Base-by-base conservation (phyloP, 192 early-diverging fungal species). In the Coemansia furcata region DNA sequence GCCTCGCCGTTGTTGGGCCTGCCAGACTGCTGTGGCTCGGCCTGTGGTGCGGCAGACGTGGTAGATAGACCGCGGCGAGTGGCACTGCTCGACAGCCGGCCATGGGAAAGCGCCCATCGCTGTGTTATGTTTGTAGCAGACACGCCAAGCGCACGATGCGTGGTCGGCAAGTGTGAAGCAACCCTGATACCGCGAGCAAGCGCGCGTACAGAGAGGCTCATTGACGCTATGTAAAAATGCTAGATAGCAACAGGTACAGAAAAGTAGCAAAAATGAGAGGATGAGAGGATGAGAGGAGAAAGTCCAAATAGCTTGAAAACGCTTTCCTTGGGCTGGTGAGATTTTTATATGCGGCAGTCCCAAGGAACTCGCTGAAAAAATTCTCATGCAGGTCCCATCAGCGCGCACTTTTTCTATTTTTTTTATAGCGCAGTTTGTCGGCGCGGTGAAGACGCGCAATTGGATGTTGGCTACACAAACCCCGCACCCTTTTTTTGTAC, bases 1-100 rank as follows among this genome's bases (percentile, higher is more conserved):
- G 52, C 63, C n/a, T 52, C 60, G 26, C 68, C 47, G 35, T 42
- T 46, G 63, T 12, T n/a, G n/a, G n/a, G 26, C n/a, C 67, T 61
- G 54, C 9, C 65, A 4, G 79, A 66, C 3, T 43, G 68, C 54
- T 67, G 74, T 1, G 80, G 72, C 44, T 82, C 75, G 6, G 74
- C 72, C 29, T 73, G 67, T 42, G 74, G 71, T 23, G 60, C 40
- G 4, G 69, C 73, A 4, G 74, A 60, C 19, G 79, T 66, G 0
- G 80, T 77, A n/a, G 68, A 52, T 11, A 77, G 72, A 7, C 40
- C 19, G 35, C 76, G 63, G 23, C 32, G 65, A n/a, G 35, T 54
- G 17, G 33, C 23, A 4, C 12, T 30, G 14, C 17, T 5, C 54
- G 26, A 39, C 6, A 46, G 44, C 40, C 23, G 47, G 33, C 47